phyloP scores from a whole-genome alignment of 768 basidiomycete genomes.

The Cubamyces sp. region DNA sequence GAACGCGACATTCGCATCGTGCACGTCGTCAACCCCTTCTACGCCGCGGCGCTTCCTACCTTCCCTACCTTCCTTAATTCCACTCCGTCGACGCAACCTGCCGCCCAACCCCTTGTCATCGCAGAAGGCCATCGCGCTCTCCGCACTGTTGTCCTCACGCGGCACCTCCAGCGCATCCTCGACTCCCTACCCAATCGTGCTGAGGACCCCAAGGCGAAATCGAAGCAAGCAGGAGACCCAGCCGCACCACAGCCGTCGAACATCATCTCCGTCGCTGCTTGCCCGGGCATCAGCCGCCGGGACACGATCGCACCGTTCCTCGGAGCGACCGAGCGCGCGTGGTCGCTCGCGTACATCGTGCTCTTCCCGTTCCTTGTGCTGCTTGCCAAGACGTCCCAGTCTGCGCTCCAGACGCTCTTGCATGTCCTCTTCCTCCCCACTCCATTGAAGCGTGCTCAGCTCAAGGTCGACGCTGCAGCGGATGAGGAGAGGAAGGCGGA shows the following conservation, averaged over 20 bases:
- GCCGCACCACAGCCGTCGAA: constrained; percentile 61
- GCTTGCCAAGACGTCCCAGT: constrained; percentile 66
- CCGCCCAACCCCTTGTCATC: constrained; percentile 42
- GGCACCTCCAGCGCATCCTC: constrained; percentile 83
- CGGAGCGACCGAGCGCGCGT: constrained; percentile 44
- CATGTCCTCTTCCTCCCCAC: constrained; percentile 84
- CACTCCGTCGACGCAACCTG: constrained; percentile 28
- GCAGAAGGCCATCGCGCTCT: constrained; percentile 69
- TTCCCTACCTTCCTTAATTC: constrained; percentile 38
- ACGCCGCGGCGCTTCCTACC: constrained; percentile 71
- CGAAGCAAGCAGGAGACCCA: not conserved
- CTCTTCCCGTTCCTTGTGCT: constrained; percentile 69
- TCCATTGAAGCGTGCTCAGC: constrained; percentile 59
- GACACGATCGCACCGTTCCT: constrained; percentile 68
- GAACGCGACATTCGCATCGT: constrained; percentile 92
- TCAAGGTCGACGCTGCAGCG: constrained; percentile 37
- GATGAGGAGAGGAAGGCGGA: constrained; percentile 24
- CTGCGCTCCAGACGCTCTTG: constrained; percentile 74
- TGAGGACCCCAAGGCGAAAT: constrained; percentile 8
- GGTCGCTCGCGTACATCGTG: constrained; percentile 64
- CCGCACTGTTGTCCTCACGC: constrained; percentile 63
- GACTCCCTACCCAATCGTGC: constrained; percentile 75
- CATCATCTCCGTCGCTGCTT: constrained; percentile 73
- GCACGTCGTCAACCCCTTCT: constrained; percentile 86
- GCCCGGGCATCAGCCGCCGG: constrained; percentile 73